Percentiles rank a stretch among this genome's conserved stretches.
These are phyloP conservation scores for Eucalyptus tenuipes DNA, from an alignment of 345 rosid genomes.

Conservation along the genomic window DNA sequence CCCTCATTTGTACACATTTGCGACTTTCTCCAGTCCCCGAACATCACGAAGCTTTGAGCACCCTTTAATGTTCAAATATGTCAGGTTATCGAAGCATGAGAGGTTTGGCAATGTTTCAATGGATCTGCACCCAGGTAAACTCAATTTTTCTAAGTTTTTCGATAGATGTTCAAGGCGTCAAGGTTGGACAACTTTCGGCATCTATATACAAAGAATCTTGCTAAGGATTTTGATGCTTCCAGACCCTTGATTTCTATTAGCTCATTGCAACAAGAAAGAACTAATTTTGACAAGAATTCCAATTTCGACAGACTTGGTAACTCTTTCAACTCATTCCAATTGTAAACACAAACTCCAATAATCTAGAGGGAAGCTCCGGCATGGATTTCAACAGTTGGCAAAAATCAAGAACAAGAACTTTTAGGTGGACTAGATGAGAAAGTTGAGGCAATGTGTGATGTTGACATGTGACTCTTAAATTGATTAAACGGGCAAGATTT, in stretches of 20 bases:
- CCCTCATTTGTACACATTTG: rapidly evolving
- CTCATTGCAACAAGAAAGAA: neutral
- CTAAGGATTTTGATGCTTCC: neutral
- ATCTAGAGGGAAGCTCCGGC: rapidly evolving
- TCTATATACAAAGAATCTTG: too few relatives aligned
- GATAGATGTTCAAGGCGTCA: neutral
- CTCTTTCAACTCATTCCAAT: neutral
- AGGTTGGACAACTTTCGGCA: neutral
- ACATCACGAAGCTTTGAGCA: neutral
- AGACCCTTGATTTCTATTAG: neutral
- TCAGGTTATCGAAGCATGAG: neutral
- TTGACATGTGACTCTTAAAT: rapidly evolving
- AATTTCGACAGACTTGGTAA: neutral
- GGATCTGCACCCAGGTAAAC: rapidly evolving
- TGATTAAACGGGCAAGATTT: rapidly evolving
- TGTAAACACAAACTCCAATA: neutral
- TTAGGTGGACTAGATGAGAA: neutral
- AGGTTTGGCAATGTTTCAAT: neutral
- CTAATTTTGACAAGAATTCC: neutral
- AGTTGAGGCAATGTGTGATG: neutral
- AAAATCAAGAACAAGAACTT: rapidly evolving
- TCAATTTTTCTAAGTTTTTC: neutral
- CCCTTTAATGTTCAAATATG: neutral
- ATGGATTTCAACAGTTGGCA: neutral
- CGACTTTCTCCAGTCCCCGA: neutral